Conservation (phyloP, 2,329 filamentous ascomycete genomes). For the Blastomyces emzantsi region DNA sequence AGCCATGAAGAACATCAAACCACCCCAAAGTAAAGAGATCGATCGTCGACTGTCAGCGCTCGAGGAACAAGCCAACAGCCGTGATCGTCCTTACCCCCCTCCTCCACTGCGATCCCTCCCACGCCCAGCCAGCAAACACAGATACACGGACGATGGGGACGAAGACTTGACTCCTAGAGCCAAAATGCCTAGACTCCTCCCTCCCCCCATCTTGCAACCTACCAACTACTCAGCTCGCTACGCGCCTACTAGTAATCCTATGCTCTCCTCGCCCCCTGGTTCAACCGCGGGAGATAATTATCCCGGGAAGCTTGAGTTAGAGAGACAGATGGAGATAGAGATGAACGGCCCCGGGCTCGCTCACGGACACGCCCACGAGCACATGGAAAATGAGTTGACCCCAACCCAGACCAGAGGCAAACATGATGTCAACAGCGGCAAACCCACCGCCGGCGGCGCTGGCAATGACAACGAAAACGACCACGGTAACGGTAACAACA, state of each 20-base stretch:
- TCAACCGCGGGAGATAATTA: slow-evolving; percentile 14
- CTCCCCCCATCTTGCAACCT: slow-evolving; percentile 14
- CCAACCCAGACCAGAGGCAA: slow-evolving; percentile 17
- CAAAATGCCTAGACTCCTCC: slow-evolving; percentile 17
- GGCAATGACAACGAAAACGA: background rate
- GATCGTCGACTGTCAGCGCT: slow-evolving; percentile 35
- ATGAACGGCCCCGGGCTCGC: background rate
- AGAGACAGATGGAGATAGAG: background rate
- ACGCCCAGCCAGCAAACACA: background rate
- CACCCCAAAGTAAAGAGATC: slow-evolving; percentile 24
- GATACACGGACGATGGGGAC: background rate
- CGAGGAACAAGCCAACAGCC: slow-evolving; percentile 33
- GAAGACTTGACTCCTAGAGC: slow-evolving; percentile 10
- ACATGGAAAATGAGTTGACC: slow-evolving; percentile 7
- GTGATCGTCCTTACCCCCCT: slow-evolving; percentile 22
- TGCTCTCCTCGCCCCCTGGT: slow-evolving; percentile 18
- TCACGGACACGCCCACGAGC: background rate
- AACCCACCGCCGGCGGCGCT: background rate
- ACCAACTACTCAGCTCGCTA: slow-evolving; percentile 11
- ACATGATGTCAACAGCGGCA: background rate
- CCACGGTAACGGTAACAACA: background rate
- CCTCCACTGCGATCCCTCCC: background rate
- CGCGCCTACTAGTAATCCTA: slow-evolving; percentile 9
- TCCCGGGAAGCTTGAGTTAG: slow-evolving; percentile 17
- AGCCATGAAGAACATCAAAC: slow-evolving; percentile 33